Percentiles rank a stretch among this genome's conserved stretches.
Evolutionary conservation across 2,329 filamentous ascomycete genomes (phyloP).

Genomic region (Fusarium sp.): DNA sequence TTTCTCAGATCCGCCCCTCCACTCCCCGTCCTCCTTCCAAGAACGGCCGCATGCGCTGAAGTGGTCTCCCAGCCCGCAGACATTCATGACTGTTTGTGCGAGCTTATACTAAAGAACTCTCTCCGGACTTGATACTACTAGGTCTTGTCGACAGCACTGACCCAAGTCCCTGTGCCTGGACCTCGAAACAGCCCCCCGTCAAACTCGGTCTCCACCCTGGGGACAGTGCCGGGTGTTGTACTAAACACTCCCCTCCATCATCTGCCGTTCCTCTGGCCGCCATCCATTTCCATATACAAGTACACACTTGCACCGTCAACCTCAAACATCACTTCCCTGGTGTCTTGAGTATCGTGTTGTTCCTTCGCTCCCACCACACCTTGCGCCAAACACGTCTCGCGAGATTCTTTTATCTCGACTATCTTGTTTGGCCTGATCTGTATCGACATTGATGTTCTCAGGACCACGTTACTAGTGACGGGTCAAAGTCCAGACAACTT

Average conservation of each 20-base stretch:
- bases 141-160: constrained; percentile 40
- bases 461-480: constrained; percentile 36
- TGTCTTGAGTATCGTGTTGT: constrained; percentile 27
- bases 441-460: constrained; percentile 37
- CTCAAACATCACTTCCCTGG: constrained; percentile 38
- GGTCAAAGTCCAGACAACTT: constrained; percentile 38
- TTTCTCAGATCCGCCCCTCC: constrained; percentile 43
- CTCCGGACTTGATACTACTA: constrained; percentile 46
- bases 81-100: constrained; percentile 37
- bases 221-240: constrained; percentile 61
- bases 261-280: constrained; percentile 55
- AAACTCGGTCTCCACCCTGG: constrained; percentile 53
- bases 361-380: constrained; percentile 26
- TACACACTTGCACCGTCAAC: constrained; percentile 58
- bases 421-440: constrained; percentile 6
- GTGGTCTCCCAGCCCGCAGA: constrained; percentile 42
- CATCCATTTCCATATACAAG: constrained; percentile 57
- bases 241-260: constrained; percentile 60
- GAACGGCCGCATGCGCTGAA: constrained; percentile 57
- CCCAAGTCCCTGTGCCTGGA: constrained; percentile 52
- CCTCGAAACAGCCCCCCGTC: constrained; percentile 50
- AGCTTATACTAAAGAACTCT: constrained; percentile 36
- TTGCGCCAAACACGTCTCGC: constrained; percentile 22
- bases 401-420: constrained; percentile 18
- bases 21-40: constrained; percentile 58